Base-by-base conservation (phyloP, 805 yeast genomes). In the Osmozyma mogii region DNA sequence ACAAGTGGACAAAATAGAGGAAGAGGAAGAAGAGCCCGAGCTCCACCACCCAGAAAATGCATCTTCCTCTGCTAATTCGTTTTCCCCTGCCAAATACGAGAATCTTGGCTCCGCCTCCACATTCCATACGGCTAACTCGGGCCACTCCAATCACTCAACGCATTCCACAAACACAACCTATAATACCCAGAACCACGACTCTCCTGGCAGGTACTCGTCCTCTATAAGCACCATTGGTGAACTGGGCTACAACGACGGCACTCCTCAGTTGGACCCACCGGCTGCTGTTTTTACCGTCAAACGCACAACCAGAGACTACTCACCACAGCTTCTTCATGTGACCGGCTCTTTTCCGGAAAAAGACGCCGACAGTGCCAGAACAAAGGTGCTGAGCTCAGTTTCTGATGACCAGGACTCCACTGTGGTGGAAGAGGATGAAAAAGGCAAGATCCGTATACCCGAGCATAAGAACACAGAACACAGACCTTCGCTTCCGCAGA, bases 71-170 rank as follows among this genome's bases (percentile, higher is more conserved):
- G 25, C 30, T 6, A 27, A 27, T 15, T n/a, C 30, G 10, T 14
- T 14, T 8, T 14, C n/a, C 12, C 30, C 25, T 13, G 25, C 30
- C 9, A 25, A 21, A 9, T 21, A 27, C 21, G 21, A 24, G 16
- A 27, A 21, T 24, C 30, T 27, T 7, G 30, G 17, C 28, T 45
- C 55, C 16, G 37, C 43, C 5, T 56, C 44, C 40, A 41, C 55
- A 8, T 54, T 54, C 28, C 54, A 51, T 32, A 52, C 59, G 2
- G 57, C 58, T 11, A 36, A 37, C 14, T 41, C 47, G 25, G 30
- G 26, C 25, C 38, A 24, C 29, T 9, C 27, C n/a, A 6, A 12
- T 13, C 22, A 18, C 8, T 8, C 25, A 13, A 13, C 15, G 17
- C 4, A 4, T 13, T 22, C n/a, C n/a, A n/a, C n/a, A n/a, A n/a